Evolutionary conservation across 345 rosid species (phyloP).

Genomic region (Citrus reticulata): DNA sequence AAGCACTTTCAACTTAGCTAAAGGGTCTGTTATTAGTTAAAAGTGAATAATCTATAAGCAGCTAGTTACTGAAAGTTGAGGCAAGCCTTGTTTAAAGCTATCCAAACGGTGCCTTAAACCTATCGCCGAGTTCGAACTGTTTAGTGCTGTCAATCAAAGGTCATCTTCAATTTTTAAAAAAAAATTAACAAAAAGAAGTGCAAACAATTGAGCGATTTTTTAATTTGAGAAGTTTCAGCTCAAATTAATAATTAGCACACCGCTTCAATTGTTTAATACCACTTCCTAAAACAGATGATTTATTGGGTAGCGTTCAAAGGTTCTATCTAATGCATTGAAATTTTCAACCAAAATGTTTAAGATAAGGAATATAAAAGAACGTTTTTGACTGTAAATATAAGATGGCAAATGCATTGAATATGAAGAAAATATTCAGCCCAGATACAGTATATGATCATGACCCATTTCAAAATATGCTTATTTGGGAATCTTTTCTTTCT

Average conservation of each 20-base stretch:
- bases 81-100: background rate
- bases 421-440: background rate
- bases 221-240: no score
- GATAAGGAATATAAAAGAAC: background rate
- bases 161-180: no score
- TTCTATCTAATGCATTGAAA: background rate
- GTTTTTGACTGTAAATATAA: background rate
- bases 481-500: constrained; percentile 27
- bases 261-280: no score
- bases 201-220: no score
- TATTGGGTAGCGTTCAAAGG: background rate
- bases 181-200: no score
- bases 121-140: background rate
- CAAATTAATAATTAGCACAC: no score
- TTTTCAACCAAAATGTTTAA: background rate
- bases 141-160: no score
- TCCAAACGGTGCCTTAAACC: background rate
- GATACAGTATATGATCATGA: constrained; percentile 2
- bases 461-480: constrained; percentile 19
- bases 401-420: background rate
- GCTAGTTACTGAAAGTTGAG: background rate
- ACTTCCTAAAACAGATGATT: background rate
- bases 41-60: background rate
- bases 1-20: background rate
- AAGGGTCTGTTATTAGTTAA: background rate